Conservation (phyloP, 2,329 filamentous ascomycete species). For the Didymella lethalis region DNA sequence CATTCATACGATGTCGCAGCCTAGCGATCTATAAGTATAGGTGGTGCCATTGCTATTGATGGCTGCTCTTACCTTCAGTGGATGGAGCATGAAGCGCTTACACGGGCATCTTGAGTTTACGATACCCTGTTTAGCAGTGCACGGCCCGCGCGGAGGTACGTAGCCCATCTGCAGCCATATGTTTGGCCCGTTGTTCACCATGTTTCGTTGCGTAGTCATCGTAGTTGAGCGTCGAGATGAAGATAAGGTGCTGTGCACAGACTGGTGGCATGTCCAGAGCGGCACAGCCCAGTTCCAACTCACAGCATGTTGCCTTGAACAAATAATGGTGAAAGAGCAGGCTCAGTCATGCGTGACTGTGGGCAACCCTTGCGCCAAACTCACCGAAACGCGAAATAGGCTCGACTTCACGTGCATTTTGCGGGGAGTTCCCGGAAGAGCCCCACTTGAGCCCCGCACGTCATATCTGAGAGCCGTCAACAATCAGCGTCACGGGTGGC, state of each 20-base stretch:
- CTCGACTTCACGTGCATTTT: conserved; percentile 34
- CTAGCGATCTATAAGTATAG: conserved; percentile 29
- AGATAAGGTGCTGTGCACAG: neutral
- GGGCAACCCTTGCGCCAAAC: too few relatives aligned
- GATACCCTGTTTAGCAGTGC: conserved; percentile 59
- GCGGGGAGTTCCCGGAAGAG: conserved; percentile 8
- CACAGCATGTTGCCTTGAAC: conserved; percentile 4
- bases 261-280: neutral
- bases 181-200: conserved; percentile 39
- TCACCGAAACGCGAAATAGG: conserved; percentile 25
- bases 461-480: neutral
- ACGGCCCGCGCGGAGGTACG: conserved; percentile 59
- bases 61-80: conserved; percentile 56
- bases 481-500: neutral
- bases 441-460: conserved; percentile 9
- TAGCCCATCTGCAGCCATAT: conserved; percentile 63
- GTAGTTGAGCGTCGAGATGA: neutral
- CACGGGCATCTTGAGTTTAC: conserved; percentile 58
- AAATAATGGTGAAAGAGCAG: neutral
- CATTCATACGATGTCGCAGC: conserved; percentile 62
- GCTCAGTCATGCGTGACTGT: too few relatives aligned
- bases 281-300: neutral
- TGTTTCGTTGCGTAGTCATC: neutral
- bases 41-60: neutral
- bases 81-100: conserved; percentile 65